Base-by-base conservation (phyloP, 1,139 yeast species). In the Pichia sp. region DNA sequence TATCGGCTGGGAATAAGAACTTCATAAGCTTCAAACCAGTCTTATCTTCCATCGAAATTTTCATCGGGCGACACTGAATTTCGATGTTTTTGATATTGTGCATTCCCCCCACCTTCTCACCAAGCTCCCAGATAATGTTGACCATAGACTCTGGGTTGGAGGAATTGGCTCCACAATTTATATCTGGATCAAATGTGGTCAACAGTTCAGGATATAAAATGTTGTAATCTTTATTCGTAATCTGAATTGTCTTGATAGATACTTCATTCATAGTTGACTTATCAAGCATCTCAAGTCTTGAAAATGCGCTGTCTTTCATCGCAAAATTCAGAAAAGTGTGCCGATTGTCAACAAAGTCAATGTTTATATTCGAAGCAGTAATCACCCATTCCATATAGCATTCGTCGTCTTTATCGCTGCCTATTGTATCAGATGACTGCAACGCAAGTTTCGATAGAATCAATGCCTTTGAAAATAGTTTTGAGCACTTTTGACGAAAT, bases 291-390 rank as follows among this genome's bases (percentile, higher is more conserved):
- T 78, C 79, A 5, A 82, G 64, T 55, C 96, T 72, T 55, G 77
- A 75, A 67, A 82, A 89, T 37, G 73, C 72, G 2, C 87, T 79
- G 41, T 78, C 75, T 1, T 86, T 84, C 31, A 91, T 65, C 0
- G 86, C 85, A 55, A 90, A 74, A 66, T 87, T 95, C 54, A 88
- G 67, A 60, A 90, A 82, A 1, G 47, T 18, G 18, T 42, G 13
- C 7, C 46, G 50, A 2, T 44, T 26, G 50, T 79, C 82, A 49
- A 89, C 70, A 61, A 90, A 72, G 63, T 87, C 97, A n/a, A 90
- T 88, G 87, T 82, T 90, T 59, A 93, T 90, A 66, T 86, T 96
- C 0, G 83, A 91, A 7, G 82, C 93, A 25, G 75, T 91, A 50
- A 87, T 90, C 40, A 46, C 39, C 59, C 57, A 53, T 49, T 58